A percentile compares a stretch with the other conserved stretches of the same genome.
Conservation (phyloP, 2,329 filamentous ascomycete species). For the Setomelanomma holmii region DNA sequence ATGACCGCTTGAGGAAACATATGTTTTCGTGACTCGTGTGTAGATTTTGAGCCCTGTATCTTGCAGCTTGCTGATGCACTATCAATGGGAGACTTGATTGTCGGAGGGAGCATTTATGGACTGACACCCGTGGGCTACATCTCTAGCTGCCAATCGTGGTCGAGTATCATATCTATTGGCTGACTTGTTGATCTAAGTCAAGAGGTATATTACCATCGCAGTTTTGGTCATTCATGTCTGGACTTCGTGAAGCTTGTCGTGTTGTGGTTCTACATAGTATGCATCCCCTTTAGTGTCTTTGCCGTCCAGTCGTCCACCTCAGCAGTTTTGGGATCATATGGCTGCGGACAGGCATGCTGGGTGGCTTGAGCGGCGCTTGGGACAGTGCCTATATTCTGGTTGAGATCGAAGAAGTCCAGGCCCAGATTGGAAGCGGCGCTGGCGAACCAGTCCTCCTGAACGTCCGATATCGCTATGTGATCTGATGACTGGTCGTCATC, state of each 20-base stretch:
- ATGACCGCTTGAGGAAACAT: not conserved
- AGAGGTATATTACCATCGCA: too few species aligned
- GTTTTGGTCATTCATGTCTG: too few species aligned
- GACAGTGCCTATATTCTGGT: constrained; percentile 4
- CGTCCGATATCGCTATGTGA: constrained; percentile 18
- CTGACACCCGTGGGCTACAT: too few species aligned
- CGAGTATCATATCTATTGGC: too few species aligned
- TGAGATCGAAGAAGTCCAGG: constrained; percentile 28
- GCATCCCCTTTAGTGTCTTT: constrained; percentile 23
- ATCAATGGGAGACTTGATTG: too few species aligned
- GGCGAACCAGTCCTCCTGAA: constrained; percentile 31
- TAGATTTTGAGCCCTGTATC: not conserved
- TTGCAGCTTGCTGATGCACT: too few species aligned
- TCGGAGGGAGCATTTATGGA: too few species aligned
- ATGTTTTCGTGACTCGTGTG: not conserved
- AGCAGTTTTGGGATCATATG: constrained; percentile 6
- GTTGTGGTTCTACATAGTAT: constrained; percentile 17
- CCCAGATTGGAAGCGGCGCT: constrained; percentile 27
- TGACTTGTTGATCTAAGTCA: too few species aligned
- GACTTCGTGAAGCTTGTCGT: too few species aligned
- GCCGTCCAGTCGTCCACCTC: constrained; percentile 32
- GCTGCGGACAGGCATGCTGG: too few species aligned
- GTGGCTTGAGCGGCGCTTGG: constrained; percentile 2
- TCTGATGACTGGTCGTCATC: constrained; percentile 15
- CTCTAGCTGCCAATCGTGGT: too few species aligned